These are phyloP conservation scores for Scutellaria minor DNA, from an alignment of 257 asterid genomes.

Conservation along the genomic window DNA sequence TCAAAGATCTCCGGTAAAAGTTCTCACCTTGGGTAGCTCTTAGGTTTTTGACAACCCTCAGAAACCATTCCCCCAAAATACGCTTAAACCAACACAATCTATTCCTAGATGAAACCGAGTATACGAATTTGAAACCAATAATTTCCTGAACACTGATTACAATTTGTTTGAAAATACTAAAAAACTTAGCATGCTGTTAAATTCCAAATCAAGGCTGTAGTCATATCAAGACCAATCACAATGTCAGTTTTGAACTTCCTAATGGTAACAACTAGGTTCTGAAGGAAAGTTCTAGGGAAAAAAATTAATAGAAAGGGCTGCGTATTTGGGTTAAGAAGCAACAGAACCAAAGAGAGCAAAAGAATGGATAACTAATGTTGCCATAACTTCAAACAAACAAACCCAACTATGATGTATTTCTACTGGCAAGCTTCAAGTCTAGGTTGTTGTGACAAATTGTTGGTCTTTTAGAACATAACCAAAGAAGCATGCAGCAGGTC, in stretches of 20 bases:
- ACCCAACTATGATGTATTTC: neutral
- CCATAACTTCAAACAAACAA: conserved; percentile 24
- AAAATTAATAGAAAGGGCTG: neutral
- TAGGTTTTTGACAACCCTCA: neutral
- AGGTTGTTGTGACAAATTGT: neutral
- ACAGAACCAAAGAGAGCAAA: neutral
- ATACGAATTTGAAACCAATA: neutral
- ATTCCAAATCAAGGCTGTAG: neutral
- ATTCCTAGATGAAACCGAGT: neutral
- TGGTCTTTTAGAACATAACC: neutral
- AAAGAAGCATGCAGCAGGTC: neutral
- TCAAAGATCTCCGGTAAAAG: neutral
- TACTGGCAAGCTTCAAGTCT: neutral
- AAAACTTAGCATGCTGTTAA: no score
- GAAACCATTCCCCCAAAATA: conserved; percentile 11
- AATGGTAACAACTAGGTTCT: neutral
- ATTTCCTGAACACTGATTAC: neutral
- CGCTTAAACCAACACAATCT: neutral
- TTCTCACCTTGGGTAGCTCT: no score
- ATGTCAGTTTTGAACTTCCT: conserved; percentile 1
- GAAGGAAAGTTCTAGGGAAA: neutral
- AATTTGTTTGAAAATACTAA: neutral
- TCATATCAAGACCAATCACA: neutral
- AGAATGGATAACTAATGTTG: neutral
- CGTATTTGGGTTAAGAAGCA: neutral